Conservation (phyloP, 345 rosid species). For the Carallia brachiata region DNA sequence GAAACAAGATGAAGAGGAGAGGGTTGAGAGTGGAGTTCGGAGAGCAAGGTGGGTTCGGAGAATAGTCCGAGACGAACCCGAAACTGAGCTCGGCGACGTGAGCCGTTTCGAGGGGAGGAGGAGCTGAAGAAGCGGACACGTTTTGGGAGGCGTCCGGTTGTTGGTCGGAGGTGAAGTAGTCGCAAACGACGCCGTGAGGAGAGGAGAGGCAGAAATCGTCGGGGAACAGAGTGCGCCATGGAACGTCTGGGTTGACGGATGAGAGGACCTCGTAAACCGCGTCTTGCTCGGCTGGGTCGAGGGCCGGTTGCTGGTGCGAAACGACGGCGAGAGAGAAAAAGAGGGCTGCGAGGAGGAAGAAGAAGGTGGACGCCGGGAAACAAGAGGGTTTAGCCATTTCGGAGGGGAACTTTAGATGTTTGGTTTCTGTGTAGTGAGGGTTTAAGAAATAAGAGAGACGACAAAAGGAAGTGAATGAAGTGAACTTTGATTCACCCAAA, state of each 20-base stretch:
- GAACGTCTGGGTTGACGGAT: slow-evolving; percentile 48
- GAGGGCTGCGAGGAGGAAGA: slow-evolving; percentile 22
- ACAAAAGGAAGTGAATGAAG: too few species aligned
- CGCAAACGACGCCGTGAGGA: slow-evolving; percentile 69
- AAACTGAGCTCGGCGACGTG: slow-evolving; percentile 59
- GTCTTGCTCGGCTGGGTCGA: slow-evolving; percentile 55
- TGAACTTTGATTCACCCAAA: too few species aligned
- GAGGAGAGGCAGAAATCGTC: slow-evolving; percentile 64
- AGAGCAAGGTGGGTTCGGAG: slow-evolving; percentile 62
- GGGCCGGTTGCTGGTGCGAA: slow-evolving; percentile 33
- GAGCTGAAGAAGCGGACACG: slow-evolving; percentile 1
- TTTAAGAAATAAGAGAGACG: too few species aligned
- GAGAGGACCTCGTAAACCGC: slow-evolving; percentile 46
- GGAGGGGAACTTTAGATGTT: background rate
- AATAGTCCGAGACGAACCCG: slow-evolving; percentile 58
- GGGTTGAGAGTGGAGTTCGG: slow-evolving; percentile 49
- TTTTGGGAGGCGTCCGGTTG: slow-evolving; percentile 8
- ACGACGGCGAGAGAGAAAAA: slow-evolving; percentile 5
- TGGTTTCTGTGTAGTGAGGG: background rate
- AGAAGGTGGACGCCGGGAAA: background rate
- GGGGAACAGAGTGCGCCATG: slow-evolving; percentile 56
- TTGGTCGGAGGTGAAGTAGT: slow-evolving; percentile 27
- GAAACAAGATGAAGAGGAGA: slow-evolving; percentile 50
- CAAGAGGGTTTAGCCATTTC: slow-evolving; percentile 19
- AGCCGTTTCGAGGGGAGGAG: slow-evolving; percentile 14